A percentile compares a stretch with the other conserved stretches of the same genome.
These are phyloP conservation scores for Aspergillus clavatus DNA, from an alignment of 2,329 filamentous ascomycete genomes.

Conservation along the genomic window DNA sequence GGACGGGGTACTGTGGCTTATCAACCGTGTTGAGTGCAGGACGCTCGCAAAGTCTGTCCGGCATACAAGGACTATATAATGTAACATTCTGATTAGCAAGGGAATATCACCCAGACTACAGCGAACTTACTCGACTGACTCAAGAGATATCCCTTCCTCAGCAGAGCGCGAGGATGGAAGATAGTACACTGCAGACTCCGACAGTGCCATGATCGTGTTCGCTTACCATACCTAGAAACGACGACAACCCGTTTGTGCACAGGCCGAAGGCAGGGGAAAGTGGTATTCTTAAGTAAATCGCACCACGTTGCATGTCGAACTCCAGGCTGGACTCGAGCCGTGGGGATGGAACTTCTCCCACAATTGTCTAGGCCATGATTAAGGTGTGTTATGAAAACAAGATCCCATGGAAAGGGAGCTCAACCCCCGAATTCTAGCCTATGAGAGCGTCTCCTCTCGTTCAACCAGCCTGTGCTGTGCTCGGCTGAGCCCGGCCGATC, in stretches of 20 bases:
- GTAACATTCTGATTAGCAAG: neutral
- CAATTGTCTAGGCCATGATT: too few relatives aligned
- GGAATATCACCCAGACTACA: neutral
- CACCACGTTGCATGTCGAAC: too few relatives aligned
- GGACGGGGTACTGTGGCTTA: too few relatives aligned
- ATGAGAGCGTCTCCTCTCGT: too few relatives aligned
- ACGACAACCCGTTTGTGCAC: neutral
- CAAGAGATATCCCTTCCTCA: constrained; percentile 8
- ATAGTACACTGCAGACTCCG: constrained; percentile 8
- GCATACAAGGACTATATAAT: neutral
- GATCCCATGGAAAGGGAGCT: too few relatives aligned
- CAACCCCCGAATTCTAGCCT: too few relatives aligned
- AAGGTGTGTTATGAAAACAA: too few relatives aligned
- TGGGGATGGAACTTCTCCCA: too few relatives aligned
- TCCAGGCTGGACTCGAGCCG: too few relatives aligned
- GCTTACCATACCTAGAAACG: neutral
- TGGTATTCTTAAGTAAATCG: too few relatives aligned
- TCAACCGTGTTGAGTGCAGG: neutral
- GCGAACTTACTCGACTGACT: constrained; percentile 12
- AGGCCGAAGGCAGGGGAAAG: neutral
- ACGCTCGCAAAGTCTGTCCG: neutral
- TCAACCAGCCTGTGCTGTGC: too few relatives aligned
- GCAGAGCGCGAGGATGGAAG: constrained; percentile 1
- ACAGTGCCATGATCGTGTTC: constrained; percentile 8
- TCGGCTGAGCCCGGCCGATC: too few relatives aligned